Percentiles rank a stretch among this genome's conserved stretches.
Conservation (phyloP, 768 basidiomycete species). For the Trametes cubensis region DNA sequence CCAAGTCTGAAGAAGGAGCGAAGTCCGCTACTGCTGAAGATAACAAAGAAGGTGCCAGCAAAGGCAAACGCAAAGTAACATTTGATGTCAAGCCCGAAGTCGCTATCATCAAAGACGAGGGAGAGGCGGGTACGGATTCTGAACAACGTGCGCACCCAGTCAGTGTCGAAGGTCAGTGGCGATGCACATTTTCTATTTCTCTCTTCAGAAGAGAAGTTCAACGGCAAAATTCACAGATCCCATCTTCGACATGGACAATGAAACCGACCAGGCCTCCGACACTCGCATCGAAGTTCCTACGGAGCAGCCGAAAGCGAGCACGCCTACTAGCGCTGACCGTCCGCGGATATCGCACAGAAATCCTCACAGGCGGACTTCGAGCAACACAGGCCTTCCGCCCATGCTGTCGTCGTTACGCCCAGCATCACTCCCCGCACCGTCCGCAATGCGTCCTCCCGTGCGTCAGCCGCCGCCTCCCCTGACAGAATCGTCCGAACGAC, state of each 20-base stretch:
- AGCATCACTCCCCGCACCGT: slow-evolving; percentile 67
- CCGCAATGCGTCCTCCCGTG: slow-evolving; percentile 46
- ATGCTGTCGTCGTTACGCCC: slow-evolving; percentile 66
- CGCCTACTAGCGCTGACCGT: slow-evolving; percentile 23
- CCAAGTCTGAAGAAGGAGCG: slow-evolving; percentile 2
- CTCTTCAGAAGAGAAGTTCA: slow-evolving; percentile 2
- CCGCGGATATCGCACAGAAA: slow-evolving; percentile 30
- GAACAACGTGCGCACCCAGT: slow-evolving; percentile 23
- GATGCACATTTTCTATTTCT: background rate
- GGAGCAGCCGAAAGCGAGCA: slow-evolving; percentile 8
- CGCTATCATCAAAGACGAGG: slow-evolving; percentile 47
- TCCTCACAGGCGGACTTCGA: slow-evolving; percentile 30
- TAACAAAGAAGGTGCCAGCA: slow-evolving; percentile 33
- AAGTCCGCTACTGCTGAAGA: slow-evolving; percentile 7
- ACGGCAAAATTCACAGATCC: slow-evolving; percentile 46
- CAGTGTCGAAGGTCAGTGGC: slow-evolving; percentile 47
- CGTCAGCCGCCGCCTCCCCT: slow-evolving; percentile 16
- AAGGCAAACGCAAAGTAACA: slow-evolving; percentile 68
- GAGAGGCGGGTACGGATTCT: slow-evolving; percentile 37
- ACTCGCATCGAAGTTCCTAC: slow-evolving; percentile 32
- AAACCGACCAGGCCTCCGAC: slow-evolving; percentile 38
- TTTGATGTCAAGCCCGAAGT: slow-evolving; percentile 69
- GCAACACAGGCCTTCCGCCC: slow-evolving; percentile 49
- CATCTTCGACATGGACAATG: slow-evolving; percentile 74
- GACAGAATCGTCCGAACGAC: slow-evolving; percentile 22